Conservation (phyloP, 2,329 filamentous ascomycete genomes). For the Ciborinia camelliae region DNA sequence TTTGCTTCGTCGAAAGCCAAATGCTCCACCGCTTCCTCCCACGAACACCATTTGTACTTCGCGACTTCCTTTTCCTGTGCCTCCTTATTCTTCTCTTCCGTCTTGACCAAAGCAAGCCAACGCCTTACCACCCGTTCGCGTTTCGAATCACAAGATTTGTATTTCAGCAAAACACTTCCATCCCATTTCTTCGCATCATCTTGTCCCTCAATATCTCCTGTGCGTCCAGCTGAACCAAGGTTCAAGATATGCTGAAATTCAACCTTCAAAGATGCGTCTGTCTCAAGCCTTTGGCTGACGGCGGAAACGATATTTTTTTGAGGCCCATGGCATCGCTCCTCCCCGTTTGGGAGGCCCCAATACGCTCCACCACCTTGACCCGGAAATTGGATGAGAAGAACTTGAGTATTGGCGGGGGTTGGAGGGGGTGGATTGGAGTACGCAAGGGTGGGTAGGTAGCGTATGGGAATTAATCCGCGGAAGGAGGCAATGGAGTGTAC, state of each 20-base stretch:
- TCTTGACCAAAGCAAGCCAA: conserved; percentile 19
- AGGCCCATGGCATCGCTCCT: no score
- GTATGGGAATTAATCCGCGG: conserved; percentile 26
- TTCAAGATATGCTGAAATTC: conserved; percentile 11
- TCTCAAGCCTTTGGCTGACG: conserved; percentile 24
- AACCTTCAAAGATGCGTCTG: conserved; percentile 25
- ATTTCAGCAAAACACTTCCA: conserved; percentile 19
- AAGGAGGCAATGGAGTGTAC: conserved; percentile 22
- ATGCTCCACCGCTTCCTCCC: conserved; percentile 21
- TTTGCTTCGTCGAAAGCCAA: conserved; percentile 23
- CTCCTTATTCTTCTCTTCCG: conserved; percentile 18
- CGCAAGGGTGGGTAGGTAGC: conserved; percentile 14
- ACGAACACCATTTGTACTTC: conserved; percentile 24
- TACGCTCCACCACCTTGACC: conserved; percentile 7
- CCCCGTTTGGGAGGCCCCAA: conserved; percentile 29
- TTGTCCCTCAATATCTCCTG: conserved; percentile 14
- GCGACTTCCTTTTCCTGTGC: conserved; percentile 27
- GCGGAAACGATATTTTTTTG: no score
- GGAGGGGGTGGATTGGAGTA: background rate
- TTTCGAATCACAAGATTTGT: conserved; percentile 22
- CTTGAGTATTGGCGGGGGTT: conserved; percentile 21
- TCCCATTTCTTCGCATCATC: conserved; percentile 11
- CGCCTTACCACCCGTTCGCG: conserved; percentile 24
- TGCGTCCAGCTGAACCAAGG: conserved; percentile 1
- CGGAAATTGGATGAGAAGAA: conserved; percentile 25